Evolutionary conservation across 768 basidiomycete genomes (phyloP), one percentile per base, ranked within the genome.

Genomic region (Saitozyma sp.): DNA sequence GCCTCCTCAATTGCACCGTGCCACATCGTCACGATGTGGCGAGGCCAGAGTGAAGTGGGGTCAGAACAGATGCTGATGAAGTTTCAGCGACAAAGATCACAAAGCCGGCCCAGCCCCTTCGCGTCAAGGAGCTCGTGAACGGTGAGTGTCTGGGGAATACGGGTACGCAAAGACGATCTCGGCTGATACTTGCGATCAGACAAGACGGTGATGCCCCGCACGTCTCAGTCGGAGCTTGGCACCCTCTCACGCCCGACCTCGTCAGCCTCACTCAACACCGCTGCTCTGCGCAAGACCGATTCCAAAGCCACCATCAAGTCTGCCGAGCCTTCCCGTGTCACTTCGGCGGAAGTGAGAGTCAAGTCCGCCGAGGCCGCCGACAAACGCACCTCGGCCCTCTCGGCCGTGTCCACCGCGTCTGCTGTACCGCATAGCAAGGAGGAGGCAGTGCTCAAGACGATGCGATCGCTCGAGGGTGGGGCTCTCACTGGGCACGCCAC

Each of bases 61-160:
- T 29, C 29, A 29, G 29, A 29, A 29, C 29, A 29, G 29, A 2
- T 5, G 29, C 29, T 29, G 29, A 29, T 29, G 29, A 29, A 29
- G 29, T 5, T 29, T 5, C 41, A 76, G 74, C 74, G 46, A 76
- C 74, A 1, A 71, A 71, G 55, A 49, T 69, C 46, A 45, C 60
- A 50, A 76, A 76, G 46, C 65, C 74, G 13, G 74, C 71, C 49
- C 74, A 69, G 51, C 64, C 68, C 8, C 64, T 73, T 9, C 63
- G 69, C 40, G 55, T 67, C 45, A 58, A 65, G n/a, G 73, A 75
- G 10, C 56, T 62, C 14, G 46, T 52, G 14, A 62, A 58, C 9
- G 56, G 66, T 70, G 40, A 71, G 62, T 63, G 17, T 16, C 29
- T 29, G 29, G 29, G 29, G 29, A 5, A 29, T 29, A 5, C 29